Percentiles rank a stretch among this genome's conserved stretches.
Conservation (phyloP, 2,329 filamentous ascomycete genomes). For the Alternaria novae-zelandiae region DNA sequence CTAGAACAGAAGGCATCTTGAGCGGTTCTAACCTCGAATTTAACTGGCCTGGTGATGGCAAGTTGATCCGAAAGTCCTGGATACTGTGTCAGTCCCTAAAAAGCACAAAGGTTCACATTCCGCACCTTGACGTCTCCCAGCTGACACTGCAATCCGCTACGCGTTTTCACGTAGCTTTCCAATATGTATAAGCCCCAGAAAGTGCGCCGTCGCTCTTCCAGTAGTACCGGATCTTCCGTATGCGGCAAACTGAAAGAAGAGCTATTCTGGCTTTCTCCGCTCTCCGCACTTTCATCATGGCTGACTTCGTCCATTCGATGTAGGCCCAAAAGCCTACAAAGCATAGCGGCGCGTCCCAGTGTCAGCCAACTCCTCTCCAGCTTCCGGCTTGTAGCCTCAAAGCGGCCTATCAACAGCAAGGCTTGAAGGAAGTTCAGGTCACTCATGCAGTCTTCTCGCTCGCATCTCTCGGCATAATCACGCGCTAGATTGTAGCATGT, state of each 20-base stretch:
- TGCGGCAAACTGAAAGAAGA: background rate
- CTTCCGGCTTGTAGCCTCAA: background rate
- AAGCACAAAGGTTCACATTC: background rate
- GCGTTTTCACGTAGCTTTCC: conserved; percentile 3
- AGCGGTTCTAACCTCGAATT: background rate
- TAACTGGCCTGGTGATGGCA: background rate
- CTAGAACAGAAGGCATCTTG: background rate
- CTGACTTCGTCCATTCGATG: background rate
- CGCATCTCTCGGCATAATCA: background rate
- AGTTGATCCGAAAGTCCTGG: background rate
- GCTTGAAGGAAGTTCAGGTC: background rate
- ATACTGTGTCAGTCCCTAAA: background rate
- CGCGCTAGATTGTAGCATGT: background rate
- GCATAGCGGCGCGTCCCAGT: background rate
- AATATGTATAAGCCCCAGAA: conserved; percentile 6
- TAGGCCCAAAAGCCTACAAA: background rate
- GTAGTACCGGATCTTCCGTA: background rate
- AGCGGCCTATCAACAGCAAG: background rate
- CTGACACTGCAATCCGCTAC: background rate
- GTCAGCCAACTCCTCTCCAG: conserved; percentile 2
- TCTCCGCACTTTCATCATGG: background rate
- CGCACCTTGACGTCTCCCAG: background rate
- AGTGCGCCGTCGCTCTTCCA: conserved; percentile 3
- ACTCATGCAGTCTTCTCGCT: background rate
- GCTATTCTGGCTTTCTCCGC: background rate